Evolutionary conservation across 495 filamentous ascomycete genomes (phyloP).

Genomic region (Rostrohypoxylon terebratum): DNA sequence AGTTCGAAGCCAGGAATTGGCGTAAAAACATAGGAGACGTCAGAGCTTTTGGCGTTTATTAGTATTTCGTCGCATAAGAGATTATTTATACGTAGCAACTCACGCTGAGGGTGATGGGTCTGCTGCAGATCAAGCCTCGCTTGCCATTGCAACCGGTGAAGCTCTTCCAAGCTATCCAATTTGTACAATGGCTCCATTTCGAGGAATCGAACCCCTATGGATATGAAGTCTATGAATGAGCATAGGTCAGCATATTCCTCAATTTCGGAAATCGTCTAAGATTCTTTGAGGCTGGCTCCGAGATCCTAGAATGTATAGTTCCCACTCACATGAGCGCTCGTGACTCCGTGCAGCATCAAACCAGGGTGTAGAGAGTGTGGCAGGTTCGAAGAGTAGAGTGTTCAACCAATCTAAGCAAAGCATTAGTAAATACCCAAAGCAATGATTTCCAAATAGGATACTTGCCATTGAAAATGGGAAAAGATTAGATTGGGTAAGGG

Average conservation of each 20-base stretch:
- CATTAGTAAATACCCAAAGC: not conserved
- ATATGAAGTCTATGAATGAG: slow-evolving; percentile 1
- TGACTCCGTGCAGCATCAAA: not conserved
- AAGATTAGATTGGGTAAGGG: not conserved
- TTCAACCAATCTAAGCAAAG: not conserved
- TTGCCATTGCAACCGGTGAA: slow-evolving; percentile 18
- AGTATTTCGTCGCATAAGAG: not conserved
- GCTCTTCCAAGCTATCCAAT: slow-evolving; percentile 22
- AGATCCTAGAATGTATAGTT: not conserved
- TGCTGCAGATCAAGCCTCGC: slow-evolving; percentile 12
- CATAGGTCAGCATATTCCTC: not conserved
- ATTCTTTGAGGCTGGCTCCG: not conserved
- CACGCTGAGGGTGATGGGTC: slow-evolving; percentile 15
- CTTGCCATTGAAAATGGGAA: not conserved
- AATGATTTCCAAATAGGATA: not conserved
- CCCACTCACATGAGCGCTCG: not conserved
- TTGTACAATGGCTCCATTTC: slow-evolving; percentile 18
- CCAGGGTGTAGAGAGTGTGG: not conserved
- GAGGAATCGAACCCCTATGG: not conserved
- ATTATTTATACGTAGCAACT: not conserved
- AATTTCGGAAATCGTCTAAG: not conserved
- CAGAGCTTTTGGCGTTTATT: slow-evolving; percentile 26
- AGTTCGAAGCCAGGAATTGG: slow-evolving; percentile 34
- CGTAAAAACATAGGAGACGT: slow-evolving; percentile 44
- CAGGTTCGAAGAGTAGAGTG: not conserved